Conservation (phyloP, 305 asterid genomes). For the Lippia alba region DNA sequence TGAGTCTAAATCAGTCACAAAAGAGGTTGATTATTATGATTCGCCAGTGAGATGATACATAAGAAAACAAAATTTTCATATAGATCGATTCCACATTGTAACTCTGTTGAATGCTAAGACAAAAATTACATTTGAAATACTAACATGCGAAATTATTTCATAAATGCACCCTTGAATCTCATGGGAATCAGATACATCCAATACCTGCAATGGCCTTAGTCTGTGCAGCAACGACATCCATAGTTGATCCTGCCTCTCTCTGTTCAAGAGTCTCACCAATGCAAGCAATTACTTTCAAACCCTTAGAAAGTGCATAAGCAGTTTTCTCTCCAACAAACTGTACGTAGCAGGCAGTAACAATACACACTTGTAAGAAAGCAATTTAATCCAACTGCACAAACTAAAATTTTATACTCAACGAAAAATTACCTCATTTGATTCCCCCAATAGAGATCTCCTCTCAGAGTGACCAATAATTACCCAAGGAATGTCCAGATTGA, state of each 20-base stretch:
- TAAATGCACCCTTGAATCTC: slow-evolving; percentile 10
- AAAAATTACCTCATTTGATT: slow-evolving; percentile 75
- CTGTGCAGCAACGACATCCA: slow-evolving; percentile 91
- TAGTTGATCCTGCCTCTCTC: slow-evolving; percentile 90
- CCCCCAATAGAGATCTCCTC: slow-evolving; percentile 76
- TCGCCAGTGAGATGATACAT: slow-evolving; percentile 5
- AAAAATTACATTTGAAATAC: not conserved
- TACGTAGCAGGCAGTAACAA: slow-evolving; percentile 19
- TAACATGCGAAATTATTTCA: not conserved
- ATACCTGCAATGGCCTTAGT: slow-evolving; percentile 98
- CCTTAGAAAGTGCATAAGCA: slow-evolving; percentile 93
- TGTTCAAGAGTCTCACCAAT: slow-evolving; percentile 99
- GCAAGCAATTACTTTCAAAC: slow-evolving; percentile 96
- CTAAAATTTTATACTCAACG: slow-evolving; percentile 1
- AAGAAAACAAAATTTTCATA: not conserved
- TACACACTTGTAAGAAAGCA: slow-evolving; percentile 17
- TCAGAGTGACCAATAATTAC: slow-evolving; percentile 98
- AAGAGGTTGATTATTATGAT: not conserved
- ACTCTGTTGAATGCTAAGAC: not conserved
- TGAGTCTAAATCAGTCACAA: not conserved
- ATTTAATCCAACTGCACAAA: slow-evolving; percentile 10
- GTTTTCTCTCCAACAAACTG: slow-evolving; percentile 97
- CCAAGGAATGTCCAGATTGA: slow-evolving; percentile 82
- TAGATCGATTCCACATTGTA: slow-evolving; percentile 3
- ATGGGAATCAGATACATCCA: not conserved